Base-by-base conservation (phyloP, 768 basidiomycete species). In the Lentinus tigrinus region DNA sequence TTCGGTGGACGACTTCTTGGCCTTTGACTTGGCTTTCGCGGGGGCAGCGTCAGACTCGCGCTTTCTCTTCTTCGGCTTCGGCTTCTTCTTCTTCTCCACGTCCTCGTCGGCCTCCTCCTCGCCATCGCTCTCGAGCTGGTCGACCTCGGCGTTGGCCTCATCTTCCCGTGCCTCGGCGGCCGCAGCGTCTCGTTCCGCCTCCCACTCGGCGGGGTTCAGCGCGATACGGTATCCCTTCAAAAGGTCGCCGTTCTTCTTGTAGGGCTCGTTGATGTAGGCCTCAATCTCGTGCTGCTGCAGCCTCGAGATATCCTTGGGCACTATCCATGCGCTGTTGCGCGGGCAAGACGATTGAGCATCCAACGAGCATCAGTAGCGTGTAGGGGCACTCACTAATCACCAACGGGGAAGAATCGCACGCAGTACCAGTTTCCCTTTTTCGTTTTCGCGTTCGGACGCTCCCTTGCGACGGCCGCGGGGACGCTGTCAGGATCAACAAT, bases 351-450 rank as follows among this genome's bases (percentile, higher is more conserved):
- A 1, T 39, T 61, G 47, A 62, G 63, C 39, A 58, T 17, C 14
- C 28, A 40, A 49, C 14, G 52, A 55, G 47, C 42, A 52, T 56
- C 65, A 50, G 53, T 4, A 26, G 54, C 27, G 46, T 9, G 38
- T 16, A 26, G 38, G 16, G 56, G 3, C 21, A 86, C 96, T 72
- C 67, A 98, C 97, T 87, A 91, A 74, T 98, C 96, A 51, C 91
- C 95, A 27, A 82, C 83, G 4, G 97, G 95, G 82, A 97, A 98
- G 82, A 95, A 99, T 63, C 88, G 80, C 31, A 87, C 81, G 61
- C 85, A 85, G 74, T 91, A 88, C 63, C 85, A 88, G 13, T 75
- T 77, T 10, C 82, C 76, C 74, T 91, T 95, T 74, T 88, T 90
- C 65, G 78, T 80, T 3, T 74, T 71, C 37, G 60, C 64, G 57